Conservation (phyloP, 768 basidiomycete genomes). For the Fibroporia radiculosa region DNA sequence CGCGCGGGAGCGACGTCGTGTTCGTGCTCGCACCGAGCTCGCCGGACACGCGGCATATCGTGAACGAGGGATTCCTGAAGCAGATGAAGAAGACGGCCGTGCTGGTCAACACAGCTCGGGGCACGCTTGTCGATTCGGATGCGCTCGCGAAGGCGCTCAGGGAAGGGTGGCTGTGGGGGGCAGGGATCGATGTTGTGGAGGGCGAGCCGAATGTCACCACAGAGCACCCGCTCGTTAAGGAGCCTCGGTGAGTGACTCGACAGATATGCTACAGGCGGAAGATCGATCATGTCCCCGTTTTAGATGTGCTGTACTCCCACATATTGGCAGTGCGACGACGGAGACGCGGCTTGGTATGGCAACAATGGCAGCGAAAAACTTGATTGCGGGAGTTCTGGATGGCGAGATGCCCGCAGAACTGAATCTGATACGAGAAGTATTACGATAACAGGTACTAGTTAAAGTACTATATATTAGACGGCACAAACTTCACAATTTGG, state of each 20-base stretch:
- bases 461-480: no score
- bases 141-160: conserved; percentile 77
- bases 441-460: no score
- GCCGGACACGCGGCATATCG: conserved; percentile 57
- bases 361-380: conserved; percentile 60
- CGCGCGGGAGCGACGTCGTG: conserved; percentile 72
- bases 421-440: not conserved
- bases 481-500: no score
- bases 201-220: conserved; percentile 73
- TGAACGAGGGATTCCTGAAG: conserved; percentile 62
- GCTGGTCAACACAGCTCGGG: conserved; percentile 80
- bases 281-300: not conserved
- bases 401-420: conserved; percentile 50
- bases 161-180: conserved; percentile 81
- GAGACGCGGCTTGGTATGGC: conserved; percentile 86
- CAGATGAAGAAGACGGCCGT: conserved; percentile 83
- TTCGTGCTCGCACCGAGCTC: conserved; percentile 82
- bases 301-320: conserved; percentile 80
- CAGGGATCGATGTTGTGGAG: conserved; percentile 90
- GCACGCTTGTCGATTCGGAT: conserved; percentile 83
- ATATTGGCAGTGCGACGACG: conserved; percentile 84
- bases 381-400: conserved; percentile 48
- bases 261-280: not conserved
- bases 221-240: conserved; percentile 76
- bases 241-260: conserved; percentile 49